Percentiles rank a stretch among this genome's conserved stretches.
phyloP scores from a whole-genome alignment of 225 moss, liverwort and hornwort genomes.

The Sphagnum tenellum region DNA sequence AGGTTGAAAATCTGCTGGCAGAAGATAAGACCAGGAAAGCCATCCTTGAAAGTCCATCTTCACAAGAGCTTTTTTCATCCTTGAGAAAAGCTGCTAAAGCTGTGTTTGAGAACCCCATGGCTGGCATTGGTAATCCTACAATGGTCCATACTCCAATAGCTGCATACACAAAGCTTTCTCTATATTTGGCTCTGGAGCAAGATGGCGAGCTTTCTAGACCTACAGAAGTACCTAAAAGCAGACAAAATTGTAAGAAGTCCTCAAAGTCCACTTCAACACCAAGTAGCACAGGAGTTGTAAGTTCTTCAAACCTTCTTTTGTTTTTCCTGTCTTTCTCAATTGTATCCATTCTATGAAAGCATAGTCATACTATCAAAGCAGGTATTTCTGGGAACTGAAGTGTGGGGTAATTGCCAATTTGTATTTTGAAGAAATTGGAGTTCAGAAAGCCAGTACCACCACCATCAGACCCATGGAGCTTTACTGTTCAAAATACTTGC shows the following conservation, averaged over 20 bases:
- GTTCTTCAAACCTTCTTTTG: neutral
- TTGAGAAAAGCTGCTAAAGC: conserved; percentile 18
- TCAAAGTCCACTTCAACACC: conserved; percentile 2
- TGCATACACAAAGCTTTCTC: conserved; percentile 30
- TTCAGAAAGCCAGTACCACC: too few relatives aligned
- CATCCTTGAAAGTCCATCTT: conserved; percentile 14
- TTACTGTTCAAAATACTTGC: too few relatives aligned
- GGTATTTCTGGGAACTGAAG: too few relatives aligned
- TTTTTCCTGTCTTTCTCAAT: neutral
- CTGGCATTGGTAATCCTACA: conserved; percentile 6
- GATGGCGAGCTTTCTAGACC: neutral
- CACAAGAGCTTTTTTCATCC: conserved; percentile 19
- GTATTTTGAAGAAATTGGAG: too few relatives aligned
- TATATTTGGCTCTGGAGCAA: conserved; percentile 21
- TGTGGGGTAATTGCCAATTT: too few relatives aligned
- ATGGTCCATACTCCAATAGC: conserved; percentile 20
- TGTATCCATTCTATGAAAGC: too few relatives aligned
- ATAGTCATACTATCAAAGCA: too few relatives aligned
- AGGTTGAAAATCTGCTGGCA: conserved; percentile 20
- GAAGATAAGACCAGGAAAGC: conserved; percentile 25
- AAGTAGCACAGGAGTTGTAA: neutral
- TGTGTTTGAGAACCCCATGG: conserved; percentile 9
- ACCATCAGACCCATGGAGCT: too few relatives aligned
- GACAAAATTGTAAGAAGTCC: conserved; percentile 1
- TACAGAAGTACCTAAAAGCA: neutral